These are phyloP conservation scores for Podospora anserina DNA, from an alignment of 495 filamentous ascomycete species.

Conservation along the genomic window DNA sequence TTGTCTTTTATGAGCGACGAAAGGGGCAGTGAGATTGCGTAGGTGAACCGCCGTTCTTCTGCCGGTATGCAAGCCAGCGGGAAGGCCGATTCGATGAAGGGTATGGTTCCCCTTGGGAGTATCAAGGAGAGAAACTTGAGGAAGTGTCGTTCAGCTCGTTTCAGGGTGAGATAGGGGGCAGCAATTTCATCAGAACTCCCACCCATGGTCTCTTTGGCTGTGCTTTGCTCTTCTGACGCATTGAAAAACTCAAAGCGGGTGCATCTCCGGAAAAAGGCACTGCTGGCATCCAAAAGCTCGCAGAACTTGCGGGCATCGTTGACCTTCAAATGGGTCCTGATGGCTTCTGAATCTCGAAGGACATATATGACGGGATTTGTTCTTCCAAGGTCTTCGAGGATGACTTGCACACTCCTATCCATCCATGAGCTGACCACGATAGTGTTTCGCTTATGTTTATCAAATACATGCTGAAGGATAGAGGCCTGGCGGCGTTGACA, in stretches of 20 bases:
- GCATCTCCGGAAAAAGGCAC: slow-evolving; percentile 54
- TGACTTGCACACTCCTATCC: slow-evolving; percentile 53
- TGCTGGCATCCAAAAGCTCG: slow-evolving; percentile 49
- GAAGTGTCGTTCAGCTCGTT: slow-evolving; percentile 69
- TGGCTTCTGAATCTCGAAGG: slow-evolving; percentile 58
- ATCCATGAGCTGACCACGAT: slow-evolving; percentile 63
- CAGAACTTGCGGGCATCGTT: slow-evolving; percentile 48
- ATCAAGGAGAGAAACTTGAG: slow-evolving; percentile 63
- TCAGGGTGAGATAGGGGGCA: slow-evolving; percentile 64
- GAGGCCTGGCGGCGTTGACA: slow-evolving; percentile 56
- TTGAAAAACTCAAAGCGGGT: slow-evolving; percentile 77
- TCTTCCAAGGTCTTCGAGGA: slow-evolving; percentile 51
- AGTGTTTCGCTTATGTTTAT: slow-evolving; percentile 54
- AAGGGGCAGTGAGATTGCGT: slow-evolving; percentile 59
- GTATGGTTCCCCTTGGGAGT: slow-evolving; percentile 50
- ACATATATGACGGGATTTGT: slow-evolving; percentile 67
- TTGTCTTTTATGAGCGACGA: slow-evolving; percentile 49
- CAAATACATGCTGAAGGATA: slow-evolving; percentile 58
- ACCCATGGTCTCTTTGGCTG: slow-evolving; percentile 4
- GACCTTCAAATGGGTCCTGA: slow-evolving; percentile 56
- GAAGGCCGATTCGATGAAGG: slow-evolving; percentile 62
- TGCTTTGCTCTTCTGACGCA: slow-evolving; percentile 43
- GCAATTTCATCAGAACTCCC: slow-evolving; percentile 43
- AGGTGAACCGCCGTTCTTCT: slow-evolving; percentile 60
- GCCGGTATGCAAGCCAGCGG: slow-evolving; percentile 60